phyloP scores from a whole-genome alignment of 331 rosid species.

The Ulmus americana region DNA sequence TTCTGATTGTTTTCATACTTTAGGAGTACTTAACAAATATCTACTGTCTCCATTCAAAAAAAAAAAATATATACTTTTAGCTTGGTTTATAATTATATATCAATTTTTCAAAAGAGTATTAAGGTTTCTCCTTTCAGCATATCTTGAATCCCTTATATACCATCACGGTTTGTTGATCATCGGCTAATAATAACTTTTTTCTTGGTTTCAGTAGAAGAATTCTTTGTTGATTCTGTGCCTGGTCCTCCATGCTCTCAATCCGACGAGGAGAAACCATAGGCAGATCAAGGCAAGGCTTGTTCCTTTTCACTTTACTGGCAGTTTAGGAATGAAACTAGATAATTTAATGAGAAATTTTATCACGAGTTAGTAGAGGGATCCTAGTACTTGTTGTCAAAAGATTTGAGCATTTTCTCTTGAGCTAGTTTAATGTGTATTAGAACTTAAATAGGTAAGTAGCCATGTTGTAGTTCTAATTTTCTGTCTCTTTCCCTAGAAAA shows the following conservation, averaged over 20 bases:
- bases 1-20: background rate
- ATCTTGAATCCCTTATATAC: background rate
- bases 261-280: slow-evolving; percentile 75
- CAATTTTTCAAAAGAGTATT: background rate
- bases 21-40: background rate
- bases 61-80: background rate
- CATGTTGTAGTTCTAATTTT: slow-evolving; percentile 8
- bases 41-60: background rate
- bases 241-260: slow-evolving; percentile 76
- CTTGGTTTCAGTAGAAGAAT: slow-evolving; percentile 79
- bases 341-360: slow-evolving; percentile 24
- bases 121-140: background rate
- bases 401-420: slow-evolving; percentile 16
- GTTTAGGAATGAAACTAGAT: slow-evolving; percentile 36
- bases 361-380: slow-evolving; percentile 32
- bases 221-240: slow-evolving; percentile 79
- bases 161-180: slow-evolving; percentile 9
- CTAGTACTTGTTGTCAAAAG: slow-evolving; percentile 23
- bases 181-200: slow-evolving; percentile 12
- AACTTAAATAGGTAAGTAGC: slow-evolving; percentile 24
- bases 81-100: background rate
- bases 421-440: slow-evolving; percentile 39
- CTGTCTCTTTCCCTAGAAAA: background rate
- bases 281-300: slow-evolving; percentile 30
- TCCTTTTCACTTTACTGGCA: slow-evolving; percentile 33